Evolutionary conservation across 495 filamentous ascomycete genomes (phyloP).

Genomic region (Penicillium crystallinum): DNA sequence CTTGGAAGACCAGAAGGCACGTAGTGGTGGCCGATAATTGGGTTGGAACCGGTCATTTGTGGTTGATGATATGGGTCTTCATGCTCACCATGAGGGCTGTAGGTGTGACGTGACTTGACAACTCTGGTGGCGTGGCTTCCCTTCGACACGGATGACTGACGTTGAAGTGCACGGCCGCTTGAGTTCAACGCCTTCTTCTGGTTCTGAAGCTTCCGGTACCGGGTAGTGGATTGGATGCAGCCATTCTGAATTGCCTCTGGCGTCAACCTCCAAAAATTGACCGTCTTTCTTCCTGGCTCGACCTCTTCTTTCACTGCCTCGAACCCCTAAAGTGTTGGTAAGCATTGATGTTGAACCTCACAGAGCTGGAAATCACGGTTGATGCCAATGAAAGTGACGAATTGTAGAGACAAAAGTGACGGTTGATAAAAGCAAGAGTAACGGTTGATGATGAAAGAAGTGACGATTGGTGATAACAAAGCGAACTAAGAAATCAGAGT

Average conservation of each 20-base stretch:
- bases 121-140: slow-evolving; percentile 48
- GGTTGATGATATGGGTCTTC: slow-evolving; percentile 2
- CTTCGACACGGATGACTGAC: slow-evolving; percentile 52
- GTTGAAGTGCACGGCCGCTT: slow-evolving; percentile 40
- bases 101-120: not conserved
- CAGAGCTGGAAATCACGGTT: not conserved
- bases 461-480: not conserved
- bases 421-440: not conserved
- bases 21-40: not conserved
- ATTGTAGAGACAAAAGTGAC: too few species aligned
- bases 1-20: not conserved
- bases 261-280: slow-evolving; percentile 62
- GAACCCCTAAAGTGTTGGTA: slow-evolving; percentile 52
- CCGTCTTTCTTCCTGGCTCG: slow-evolving; percentile 52
- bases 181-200: slow-evolving; percentile 42
- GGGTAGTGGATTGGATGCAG: slow-evolving; percentile 67
- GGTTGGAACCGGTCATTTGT: not conserved
- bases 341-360: slow-evolving; percentile 5
- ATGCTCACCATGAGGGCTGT: slow-evolving; percentile 13
- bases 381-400: too few species aligned
- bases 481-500: not conserved
- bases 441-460: not conserved
- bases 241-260: slow-evolving; percentile 55
- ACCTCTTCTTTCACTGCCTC: slow-evolving; percentile 48
- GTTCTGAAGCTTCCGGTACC: slow-evolving; percentile 53